phyloP scores from a whole-genome alignment of 495 filamentous ascomycete genomes.

The Neurospora africana region DNA sequence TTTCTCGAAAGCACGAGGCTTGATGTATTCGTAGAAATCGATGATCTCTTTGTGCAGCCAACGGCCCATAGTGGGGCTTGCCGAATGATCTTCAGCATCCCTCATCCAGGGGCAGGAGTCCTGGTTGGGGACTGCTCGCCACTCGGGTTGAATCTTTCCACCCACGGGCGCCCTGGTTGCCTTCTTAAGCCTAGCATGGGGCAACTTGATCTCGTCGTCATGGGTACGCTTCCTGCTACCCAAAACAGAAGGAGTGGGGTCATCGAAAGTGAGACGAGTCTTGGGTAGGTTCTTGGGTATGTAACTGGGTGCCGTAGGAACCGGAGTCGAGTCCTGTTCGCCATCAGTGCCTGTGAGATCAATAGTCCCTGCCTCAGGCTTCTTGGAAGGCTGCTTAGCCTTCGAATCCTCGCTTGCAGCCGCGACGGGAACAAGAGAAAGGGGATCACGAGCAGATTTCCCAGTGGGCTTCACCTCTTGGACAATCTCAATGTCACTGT shows the following conservation, averaged over 20 bases:
- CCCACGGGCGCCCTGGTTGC: conserved; percentile 28
- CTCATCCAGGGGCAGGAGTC: conserved; percentile 52
- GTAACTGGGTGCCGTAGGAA: conserved; percentile 5
- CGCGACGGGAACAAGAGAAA: background rate
- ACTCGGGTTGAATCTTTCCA: conserved; percentile 46
- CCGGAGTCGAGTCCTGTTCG: background rate
- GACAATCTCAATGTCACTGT: conserved; percentile 19
- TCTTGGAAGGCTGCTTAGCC: background rate
- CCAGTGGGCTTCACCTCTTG: background rate
- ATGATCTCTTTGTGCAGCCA: conserved; percentile 76
- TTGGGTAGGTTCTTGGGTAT: conserved; percentile 1
- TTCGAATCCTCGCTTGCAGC: background rate
- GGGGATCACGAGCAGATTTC: background rate
- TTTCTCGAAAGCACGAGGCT: conserved; percentile 67
- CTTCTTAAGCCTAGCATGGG: conserved; percentile 35
- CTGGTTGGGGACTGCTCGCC: conserved; percentile 35
- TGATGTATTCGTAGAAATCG: conserved; percentile 79
- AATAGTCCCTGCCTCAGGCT: conserved; percentile 1
- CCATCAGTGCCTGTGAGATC: conserved; percentile 14
- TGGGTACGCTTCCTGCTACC: conserved; percentile 54
- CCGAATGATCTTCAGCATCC: conserved; percentile 33
- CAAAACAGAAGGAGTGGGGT: conserved; percentile 12
- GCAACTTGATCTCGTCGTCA: conserved; percentile 53
- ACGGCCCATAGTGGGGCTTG: conserved; percentile 30
- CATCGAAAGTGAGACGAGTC: background rate